phyloP scores from a whole-genome alignment of 2,329 filamentous ascomycete genomes.

The Lojkania enalia region DNA sequence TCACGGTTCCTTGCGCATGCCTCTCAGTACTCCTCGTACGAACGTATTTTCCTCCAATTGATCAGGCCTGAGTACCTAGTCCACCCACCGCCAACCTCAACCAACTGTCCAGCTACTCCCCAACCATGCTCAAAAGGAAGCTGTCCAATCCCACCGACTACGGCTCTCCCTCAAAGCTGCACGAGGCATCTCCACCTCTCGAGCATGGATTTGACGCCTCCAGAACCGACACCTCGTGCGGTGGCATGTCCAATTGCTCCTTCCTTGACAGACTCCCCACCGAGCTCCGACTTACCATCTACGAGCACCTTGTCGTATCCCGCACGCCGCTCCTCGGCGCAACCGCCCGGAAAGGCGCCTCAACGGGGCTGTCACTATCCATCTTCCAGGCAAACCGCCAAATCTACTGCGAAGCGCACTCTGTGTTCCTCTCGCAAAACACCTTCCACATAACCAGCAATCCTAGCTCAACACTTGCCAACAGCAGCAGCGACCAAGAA shows the following conservation, averaged over 20 bases:
- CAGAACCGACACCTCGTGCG: not conserved
- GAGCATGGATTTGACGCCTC: not conserved
- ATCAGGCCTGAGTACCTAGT: too few relatives aligned
- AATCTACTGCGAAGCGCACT: constrained; percentile 47
- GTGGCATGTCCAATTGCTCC: constrained; percentile 4
- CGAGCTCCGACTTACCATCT: constrained; percentile 36
- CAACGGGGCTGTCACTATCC: constrained; percentile 38
- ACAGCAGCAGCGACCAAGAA: not conserved
- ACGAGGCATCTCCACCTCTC: not conserved
- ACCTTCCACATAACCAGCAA: constrained; percentile 36
- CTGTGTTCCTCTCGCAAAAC: constrained; percentile 48
- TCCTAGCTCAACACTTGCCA: constrained; percentile 1
- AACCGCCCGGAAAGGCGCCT: constrained; percentile 24
- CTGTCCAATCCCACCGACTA: not conserved
- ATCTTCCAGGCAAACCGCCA: constrained; percentile 45
- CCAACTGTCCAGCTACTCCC: not conserved
- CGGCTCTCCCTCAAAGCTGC: not conserved
- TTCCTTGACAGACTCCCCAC: constrained; percentile 34
- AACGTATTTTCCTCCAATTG: too few relatives aligned
- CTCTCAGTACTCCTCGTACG: too few relatives aligned
- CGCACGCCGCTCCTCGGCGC: constrained; percentile 24
- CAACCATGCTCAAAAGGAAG: not conserved
- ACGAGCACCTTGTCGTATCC: constrained; percentile 31
- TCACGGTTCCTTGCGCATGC: not conserved
- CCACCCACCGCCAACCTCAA: too few relatives aligned